Conservation (phyloP, 2,329 filamentous ascomycete species). For the Colletotrichum cuscutae region DNA sequence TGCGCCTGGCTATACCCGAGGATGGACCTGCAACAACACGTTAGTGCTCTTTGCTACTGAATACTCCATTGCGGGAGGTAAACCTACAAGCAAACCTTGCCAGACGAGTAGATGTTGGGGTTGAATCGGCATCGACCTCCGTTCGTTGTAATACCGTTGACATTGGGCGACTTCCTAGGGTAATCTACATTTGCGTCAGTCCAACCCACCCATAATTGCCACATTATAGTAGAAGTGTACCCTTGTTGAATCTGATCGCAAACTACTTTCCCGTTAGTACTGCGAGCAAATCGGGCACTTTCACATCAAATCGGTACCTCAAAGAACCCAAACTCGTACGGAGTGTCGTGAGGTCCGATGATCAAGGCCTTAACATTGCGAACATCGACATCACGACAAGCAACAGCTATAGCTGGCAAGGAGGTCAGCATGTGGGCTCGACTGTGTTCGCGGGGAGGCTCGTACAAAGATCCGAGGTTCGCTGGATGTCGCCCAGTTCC, state of each 20-base stretch:
- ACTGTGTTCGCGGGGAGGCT: not conserved
- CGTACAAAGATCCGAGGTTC: conserved; percentile 84
- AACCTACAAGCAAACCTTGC: conserved; percentile 90
- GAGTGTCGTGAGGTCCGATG: conserved; percentile 91
- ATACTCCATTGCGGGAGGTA: not conserved
- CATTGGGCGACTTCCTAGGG: conserved; percentile 72
- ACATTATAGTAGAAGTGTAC: conserved; percentile 50
- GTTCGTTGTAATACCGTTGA: conserved; percentile 85
- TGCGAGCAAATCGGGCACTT: not conserved
- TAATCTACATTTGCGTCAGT: conserved; percentile 72
- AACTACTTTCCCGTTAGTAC: conserved; percentile 67
- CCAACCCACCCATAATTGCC: not conserved
- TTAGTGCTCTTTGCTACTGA: not conserved
- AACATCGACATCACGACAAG: conserved; percentile 88
- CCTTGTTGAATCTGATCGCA: conserved; percentile 78
- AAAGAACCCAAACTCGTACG: conserved; percentile 98
- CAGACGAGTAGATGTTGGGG: conserved; percentile 92
- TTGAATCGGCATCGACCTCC: conserved; percentile 91
- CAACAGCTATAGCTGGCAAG: conserved; percentile 80
- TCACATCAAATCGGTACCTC: conserved; percentile 68
- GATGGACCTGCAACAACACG: conserved; percentile 71
- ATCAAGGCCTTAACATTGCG: conserved; percentile 89
- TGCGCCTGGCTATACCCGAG: conserved; percentile 70
- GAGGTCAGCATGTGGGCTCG: conserved; percentile 21
- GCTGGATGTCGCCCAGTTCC: conserved; percentile 89